A percentile compares a stretch with the other conserved stretches of the same genome.
phyloP scores from a whole-genome alignment of 148 eudicot species.

The Rhododendron kiyosumense region DNA sequence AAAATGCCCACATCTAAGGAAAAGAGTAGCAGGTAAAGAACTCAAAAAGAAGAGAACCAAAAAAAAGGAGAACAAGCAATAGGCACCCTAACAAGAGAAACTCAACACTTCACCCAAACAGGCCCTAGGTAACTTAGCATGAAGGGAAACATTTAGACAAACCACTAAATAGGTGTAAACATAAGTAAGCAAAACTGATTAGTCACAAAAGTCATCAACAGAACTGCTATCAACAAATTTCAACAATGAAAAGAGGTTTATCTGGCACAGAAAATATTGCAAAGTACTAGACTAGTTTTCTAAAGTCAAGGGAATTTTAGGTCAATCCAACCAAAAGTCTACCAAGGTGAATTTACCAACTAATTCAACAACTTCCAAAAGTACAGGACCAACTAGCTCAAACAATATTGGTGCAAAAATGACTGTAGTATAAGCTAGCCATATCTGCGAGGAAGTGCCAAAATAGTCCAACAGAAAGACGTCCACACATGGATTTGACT shows the following conservation, averaged over 20 bases:
- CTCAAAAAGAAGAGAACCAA: not conserved
- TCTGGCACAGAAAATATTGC: not conserved
- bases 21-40: not conserved
- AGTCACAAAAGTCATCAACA: not conserved
- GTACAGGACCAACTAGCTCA: not conserved
- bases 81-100: not conserved
- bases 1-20: not conserved
- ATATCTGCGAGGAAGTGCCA: not conserved
- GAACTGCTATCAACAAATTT: not conserved
- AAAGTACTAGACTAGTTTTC: not conserved
- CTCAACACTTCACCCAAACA: not conserved
- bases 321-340: not conserved
- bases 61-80: not conserved
- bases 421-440: not conserved
- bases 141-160: not conserved
- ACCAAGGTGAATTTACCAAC: not conserved
- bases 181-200: not conserved
- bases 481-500: conserved; percentile 1
- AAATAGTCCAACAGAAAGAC: not conserved
- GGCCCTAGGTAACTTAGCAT: not conserved
- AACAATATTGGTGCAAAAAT: not conserved
- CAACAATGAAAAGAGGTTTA: not conserved
- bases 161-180: not conserved
- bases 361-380: not conserved
- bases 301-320: not conserved